phyloP scores from a whole-genome alignment of 108 stramenopile genomes.

The Nitzschia palea region DNA sequence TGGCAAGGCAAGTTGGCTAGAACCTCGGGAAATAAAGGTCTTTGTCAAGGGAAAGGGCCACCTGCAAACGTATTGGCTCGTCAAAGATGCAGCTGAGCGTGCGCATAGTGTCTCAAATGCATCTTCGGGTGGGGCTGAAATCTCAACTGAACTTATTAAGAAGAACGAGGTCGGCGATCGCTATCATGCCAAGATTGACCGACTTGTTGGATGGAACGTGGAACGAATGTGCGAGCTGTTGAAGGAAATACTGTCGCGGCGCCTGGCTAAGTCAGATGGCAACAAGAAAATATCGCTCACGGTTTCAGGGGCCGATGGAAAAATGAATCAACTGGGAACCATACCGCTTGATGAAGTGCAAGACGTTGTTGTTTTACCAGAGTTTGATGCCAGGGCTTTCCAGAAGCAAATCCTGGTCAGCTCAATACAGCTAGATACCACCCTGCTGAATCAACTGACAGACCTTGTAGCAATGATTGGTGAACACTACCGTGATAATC shows the following conservation, averaged over 20 bases:
- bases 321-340: background rate
- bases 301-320: background rate
- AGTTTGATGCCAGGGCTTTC: constrained; percentile 3
- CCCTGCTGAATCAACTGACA: background rate
- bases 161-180: background rate
- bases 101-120: background rate
- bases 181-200: background rate
- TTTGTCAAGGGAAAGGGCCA: constrained; percentile 54
- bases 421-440: background rate
- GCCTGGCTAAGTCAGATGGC: background rate
- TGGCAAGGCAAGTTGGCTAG: constrained; percentile 28
- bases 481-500: constrained; percentile 22
- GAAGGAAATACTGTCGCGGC: background rate
- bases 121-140: background rate
- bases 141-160: background rate
- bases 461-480: constrained; percentile 14
- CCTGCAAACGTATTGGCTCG: constrained; percentile 49
- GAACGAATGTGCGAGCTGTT: background rate
- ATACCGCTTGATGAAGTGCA: constrained; percentile 3
- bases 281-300: background rate
- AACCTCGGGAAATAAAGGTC: constrained; percentile 12
- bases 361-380: background rate
- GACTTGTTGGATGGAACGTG: constrained; percentile 4
- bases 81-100: background rate
- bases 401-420: background rate